Evolutionary conservation across 345 rosid genomes (phyloP).

Genomic region (Dovyalis caffra): DNA sequence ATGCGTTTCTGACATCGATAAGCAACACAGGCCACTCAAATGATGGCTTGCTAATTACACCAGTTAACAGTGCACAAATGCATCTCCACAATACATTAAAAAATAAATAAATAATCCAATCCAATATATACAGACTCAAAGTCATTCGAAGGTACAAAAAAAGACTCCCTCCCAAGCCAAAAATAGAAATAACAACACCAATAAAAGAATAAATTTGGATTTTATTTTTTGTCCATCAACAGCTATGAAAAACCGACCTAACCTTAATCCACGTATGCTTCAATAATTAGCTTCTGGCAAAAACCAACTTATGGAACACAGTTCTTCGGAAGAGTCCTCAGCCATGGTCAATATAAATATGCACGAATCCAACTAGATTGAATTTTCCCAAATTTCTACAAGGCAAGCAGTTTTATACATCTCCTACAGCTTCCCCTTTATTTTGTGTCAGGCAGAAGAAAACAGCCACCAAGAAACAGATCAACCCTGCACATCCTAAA

Average conservation of each 20-base stretch:
- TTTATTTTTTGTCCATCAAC: background rate
- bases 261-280: background rate
- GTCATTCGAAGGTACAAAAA: background rate
- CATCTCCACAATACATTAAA: too few species aligned
- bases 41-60: too few species aligned
- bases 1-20: too few species aligned
- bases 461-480: background rate
- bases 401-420: background rate
- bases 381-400: background rate
- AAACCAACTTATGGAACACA: background rate
- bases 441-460: background rate
- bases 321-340: background rate
- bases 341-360: background rate
- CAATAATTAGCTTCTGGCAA: background rate
- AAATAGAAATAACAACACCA: background rate
- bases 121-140: background rate
- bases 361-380: background rate
- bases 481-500: slow-evolving; percentile 5
- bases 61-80: too few species aligned
- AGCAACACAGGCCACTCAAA: too few species aligned
- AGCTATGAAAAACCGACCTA: background rate
- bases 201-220: background rate
- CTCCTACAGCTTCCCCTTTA: background rate
- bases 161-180: background rate
- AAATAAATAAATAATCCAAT: too few species aligned